Percentiles rank a stretch among this genome's conserved stretches.
Evolutionary conservation across 1,139 yeast genomes (phyloP).

Genomic region (Candida neerlandica): DNA sequence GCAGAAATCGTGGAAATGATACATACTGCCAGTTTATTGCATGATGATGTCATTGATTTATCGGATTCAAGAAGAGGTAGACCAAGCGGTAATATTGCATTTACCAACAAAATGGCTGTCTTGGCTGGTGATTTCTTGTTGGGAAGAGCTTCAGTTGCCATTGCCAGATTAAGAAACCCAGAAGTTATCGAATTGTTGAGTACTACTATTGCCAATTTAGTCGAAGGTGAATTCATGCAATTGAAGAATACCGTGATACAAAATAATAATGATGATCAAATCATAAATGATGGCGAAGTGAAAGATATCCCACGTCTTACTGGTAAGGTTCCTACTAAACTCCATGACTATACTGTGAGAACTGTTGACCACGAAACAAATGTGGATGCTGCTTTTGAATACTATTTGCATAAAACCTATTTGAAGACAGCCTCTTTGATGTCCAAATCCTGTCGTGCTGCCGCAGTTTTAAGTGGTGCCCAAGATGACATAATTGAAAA

Average conservation of each 20-base stretch:
- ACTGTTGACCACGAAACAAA: slow-evolving; percentile 66
- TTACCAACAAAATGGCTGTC: slow-evolving; percentile 96
- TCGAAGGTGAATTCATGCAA: slow-evolving; percentile 99
- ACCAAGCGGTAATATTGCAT: slow-evolving; percentile 91
- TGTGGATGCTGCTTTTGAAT: slow-evolving; percentile 87
- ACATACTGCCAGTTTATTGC: slow-evolving; percentile 94
- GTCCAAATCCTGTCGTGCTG: slow-evolving; percentile 93
- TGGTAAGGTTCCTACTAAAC: slow-evolving; percentile 60
- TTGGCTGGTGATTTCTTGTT: slow-evolving; percentile 93
- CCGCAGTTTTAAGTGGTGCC: slow-evolving; percentile 92
- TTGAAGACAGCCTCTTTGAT: slow-evolving; percentile 92
- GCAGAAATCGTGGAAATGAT: slow-evolving; percentile 99
- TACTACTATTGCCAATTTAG: slow-evolving; percentile 93
- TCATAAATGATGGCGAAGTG: slow-evolving; percentile 50
- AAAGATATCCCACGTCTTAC: slow-evolving; percentile 62
- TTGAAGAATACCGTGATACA: slow-evolving; percentile 81
- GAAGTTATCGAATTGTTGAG: slow-evolving; percentile 95
- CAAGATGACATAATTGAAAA: slow-evolving; percentile 72
- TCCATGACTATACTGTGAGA: slow-evolving; percentile 61
- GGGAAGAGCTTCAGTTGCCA: slow-evolving; percentile 95
- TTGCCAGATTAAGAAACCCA: slow-evolving; percentile 91
- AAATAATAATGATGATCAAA: slow-evolving; percentile 44
- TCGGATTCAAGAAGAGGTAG: slow-evolving; percentile 89
- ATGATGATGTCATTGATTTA: slow-evolving; percentile 95
- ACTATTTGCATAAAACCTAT: slow-evolving; percentile 92